phyloP scores from a whole-genome alignment of 2,329 filamentous ascomycete genomes.

The Aspergillus candidus region DNA sequence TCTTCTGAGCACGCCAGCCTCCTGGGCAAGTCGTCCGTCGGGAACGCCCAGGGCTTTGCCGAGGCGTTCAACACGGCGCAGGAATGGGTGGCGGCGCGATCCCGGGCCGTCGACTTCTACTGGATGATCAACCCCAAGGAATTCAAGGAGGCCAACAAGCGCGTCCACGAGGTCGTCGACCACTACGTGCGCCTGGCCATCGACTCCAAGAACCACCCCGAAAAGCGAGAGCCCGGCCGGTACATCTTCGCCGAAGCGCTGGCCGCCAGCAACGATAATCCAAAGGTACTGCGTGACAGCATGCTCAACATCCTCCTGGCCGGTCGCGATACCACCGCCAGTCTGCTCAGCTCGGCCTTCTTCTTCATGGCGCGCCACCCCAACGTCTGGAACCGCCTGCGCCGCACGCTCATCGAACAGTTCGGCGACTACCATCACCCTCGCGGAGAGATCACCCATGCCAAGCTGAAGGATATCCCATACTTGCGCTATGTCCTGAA shows the following conservation, averaged over 20 bases:
- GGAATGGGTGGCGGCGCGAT: slow-evolving; percentile 26
- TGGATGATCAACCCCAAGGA: slow-evolving; percentile 36
- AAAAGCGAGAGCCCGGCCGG: slow-evolving; percentile 27
- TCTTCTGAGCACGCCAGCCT: slow-evolving; percentile 42
- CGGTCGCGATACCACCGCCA: slow-evolving; percentile 49
- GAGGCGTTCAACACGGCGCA: slow-evolving; percentile 32
- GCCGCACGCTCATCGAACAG: slow-evolving; percentile 28
- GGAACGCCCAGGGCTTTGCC: slow-evolving; percentile 30
- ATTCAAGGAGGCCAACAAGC: slow-evolving; percentile 35
- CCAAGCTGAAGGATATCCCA: slow-evolving; percentile 36
- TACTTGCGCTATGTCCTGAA: slow-evolving; percentile 38
- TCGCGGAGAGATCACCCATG: slow-evolving; percentile 37
- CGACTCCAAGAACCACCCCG: slow-evolving; percentile 27
- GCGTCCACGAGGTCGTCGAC: slow-evolving; percentile 45
- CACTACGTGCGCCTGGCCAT: slow-evolving; percentile 45
- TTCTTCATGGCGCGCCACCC: slow-evolving; percentile 42
- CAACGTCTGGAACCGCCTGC: slow-evolving; percentile 32
- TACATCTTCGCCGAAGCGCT: slow-evolving; percentile 48
- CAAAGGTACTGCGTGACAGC: slow-evolving; percentile 42
- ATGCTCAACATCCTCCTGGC: slow-evolving; percentile 48
- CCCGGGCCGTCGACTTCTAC: slow-evolving; percentile 29
- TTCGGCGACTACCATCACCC: slow-evolving; percentile 39
- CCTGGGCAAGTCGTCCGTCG: slow-evolving; percentile 37
- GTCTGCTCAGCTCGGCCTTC: slow-evolving; percentile 41
- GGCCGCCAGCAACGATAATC: slow-evolving; percentile 42